Base-by-base conservation (phyloP, 495 filamentous ascomycete genomes). In the Annulohypoxylon moriforme region DNA sequence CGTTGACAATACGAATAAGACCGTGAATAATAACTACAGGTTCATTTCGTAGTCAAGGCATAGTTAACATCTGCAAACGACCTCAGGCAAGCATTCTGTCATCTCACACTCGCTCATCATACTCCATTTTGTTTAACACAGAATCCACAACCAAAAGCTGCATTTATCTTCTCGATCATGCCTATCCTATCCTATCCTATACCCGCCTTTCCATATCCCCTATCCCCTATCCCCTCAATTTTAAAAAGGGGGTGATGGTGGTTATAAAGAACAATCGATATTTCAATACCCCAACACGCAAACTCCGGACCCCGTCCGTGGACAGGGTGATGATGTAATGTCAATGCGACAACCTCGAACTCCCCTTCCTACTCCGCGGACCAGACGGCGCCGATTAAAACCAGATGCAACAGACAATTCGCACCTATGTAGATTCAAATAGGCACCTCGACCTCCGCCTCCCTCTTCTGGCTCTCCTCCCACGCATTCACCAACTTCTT, bases 381-480 rank as follows among this genome's bases (percentile, higher is more conserved):
- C n/a, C 27, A 6, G 27, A 20, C n/a, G 40, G 16, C 7, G 13
- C 40, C 16, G n/a, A 7, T 18, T 18, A 44, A 44, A 18, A n/a
- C n/a, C n/a, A 44, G 20, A 44, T 13, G 20, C 40, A 44, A 7
- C 16, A n/a, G 20, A 7, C 16, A n/a, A 44, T 24, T 20, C 3
- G 38, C 38, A 36, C 8, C 42, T 18, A 60, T n/a, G n/a, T n/a
- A n/a, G n/a, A 18, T 16, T 62, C 22, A 78, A 24, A 71, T 68
- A 74, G 36, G 13, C 14, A 80, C 68, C 60, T 68, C 67, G 33
- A 66, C 59, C 27, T 77, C 78, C 2, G 69, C 63, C 67, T 81
- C 78, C 56, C 79, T 75, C 56, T 72, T 63, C 53, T 80, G 70
- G 73, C 79, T 78, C 59, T 78, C 76, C 49, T 83, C 79, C 67